Conservation (phyloP, 768 basidiomycete species). For the Leucocoprinus leucothites region DNA sequence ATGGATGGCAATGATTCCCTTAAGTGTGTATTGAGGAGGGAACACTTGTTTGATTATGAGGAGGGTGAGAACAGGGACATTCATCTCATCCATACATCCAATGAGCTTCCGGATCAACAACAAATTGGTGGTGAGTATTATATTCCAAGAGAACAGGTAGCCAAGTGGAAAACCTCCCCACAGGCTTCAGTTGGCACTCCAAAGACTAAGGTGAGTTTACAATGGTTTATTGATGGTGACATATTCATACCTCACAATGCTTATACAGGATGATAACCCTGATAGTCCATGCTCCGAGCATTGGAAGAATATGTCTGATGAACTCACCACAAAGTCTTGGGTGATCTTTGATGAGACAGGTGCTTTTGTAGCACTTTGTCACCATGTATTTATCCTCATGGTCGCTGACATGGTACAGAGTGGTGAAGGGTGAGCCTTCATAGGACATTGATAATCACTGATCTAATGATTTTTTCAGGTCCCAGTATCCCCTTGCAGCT, state of each 20-base stretch:
- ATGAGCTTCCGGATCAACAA: neutral
- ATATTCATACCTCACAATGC: too few relatives aligned
- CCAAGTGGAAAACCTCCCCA: too few relatives aligned
- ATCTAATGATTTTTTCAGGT: too few relatives aligned
- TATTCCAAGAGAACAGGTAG: too few relatives aligned
- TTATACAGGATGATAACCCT: neutral
- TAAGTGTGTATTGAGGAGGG: slow-evolving; percentile 14
- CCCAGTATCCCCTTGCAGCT: slow-evolving; percentile 25
- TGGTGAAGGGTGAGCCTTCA: neutral
- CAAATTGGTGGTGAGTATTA: too few relatives aligned
- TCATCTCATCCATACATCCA: neutral
- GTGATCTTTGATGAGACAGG: slow-evolving; percentile 31
- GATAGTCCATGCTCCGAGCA: slow-evolving; percentile 17
- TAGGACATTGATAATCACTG: too few relatives aligned
- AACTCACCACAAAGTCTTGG: slow-evolving; percentile 21
- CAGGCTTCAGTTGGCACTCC: too few relatives aligned
- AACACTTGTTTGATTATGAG: neutral
- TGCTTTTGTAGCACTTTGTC: slow-evolving; percentile 24
- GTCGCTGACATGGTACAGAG: slow-evolving; percentile 22
- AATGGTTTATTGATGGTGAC: too few relatives aligned
- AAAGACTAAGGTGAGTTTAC: too few relatives aligned
- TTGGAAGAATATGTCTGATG: slow-evolving; percentile 22
- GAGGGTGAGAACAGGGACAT: neutral
- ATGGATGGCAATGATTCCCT: slow-evolving; percentile 27
- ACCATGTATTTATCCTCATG: slow-evolving; percentile 23